These are phyloP conservation scores for Trichoderma oligosporum DNA, from an alignment of 2,329 filamentous ascomycete species.

Conservation along the genomic window DNA sequence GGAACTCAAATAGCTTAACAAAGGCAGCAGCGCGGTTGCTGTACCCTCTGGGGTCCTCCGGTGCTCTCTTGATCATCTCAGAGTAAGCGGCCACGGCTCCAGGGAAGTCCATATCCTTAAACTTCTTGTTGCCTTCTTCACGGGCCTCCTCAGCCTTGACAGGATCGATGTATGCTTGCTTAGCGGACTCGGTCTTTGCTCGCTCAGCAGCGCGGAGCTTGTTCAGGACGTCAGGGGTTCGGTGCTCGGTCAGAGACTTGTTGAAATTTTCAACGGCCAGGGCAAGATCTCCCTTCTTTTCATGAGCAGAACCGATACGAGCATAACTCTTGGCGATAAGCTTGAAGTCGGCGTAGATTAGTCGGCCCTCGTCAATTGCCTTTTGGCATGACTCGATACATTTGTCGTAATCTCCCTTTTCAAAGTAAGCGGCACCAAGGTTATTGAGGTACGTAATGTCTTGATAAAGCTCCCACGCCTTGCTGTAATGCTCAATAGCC, in stretches of 20 bases:
- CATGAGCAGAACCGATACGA: constrained; percentile 88
- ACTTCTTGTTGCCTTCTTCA: constrained; percentile 91
- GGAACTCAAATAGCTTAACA: constrained; percentile 95
- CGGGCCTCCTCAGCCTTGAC: constrained; percentile 92
- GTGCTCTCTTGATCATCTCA: constrained; percentile 95
- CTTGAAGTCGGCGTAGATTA: constrained; percentile 94
- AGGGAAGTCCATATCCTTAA: constrained; percentile 95
- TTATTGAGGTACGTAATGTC: constrained; percentile 99
- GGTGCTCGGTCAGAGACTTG: constrained; percentile 92
- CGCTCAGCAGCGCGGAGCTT: constrained; percentile 93
- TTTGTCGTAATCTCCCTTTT: constrained; percentile 90
- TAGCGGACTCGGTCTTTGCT: constrained; percentile 71
- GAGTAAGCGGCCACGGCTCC: constrained; percentile 89
- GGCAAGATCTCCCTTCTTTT: constrained; percentile 77
- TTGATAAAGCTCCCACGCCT: constrained; percentile 92
- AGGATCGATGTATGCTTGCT: constrained; percentile 79
- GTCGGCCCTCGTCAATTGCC: constrained; percentile 85
- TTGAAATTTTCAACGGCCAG: constrained; percentile 87
- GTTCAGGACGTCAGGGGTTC: constrained; percentile 85
- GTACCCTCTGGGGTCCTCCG: constrained; percentile 89
- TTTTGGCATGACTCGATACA: constrained; percentile 82
- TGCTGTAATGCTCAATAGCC: constrained; percentile 89
- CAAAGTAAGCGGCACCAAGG: constrained; percentile 86
- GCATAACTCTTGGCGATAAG: constrained; percentile 97
- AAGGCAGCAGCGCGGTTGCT: constrained; percentile 96